Evolutionary conservation across 345 rosid species (phyloP).

Genomic region (Lenwebbia sp.): DNA sequence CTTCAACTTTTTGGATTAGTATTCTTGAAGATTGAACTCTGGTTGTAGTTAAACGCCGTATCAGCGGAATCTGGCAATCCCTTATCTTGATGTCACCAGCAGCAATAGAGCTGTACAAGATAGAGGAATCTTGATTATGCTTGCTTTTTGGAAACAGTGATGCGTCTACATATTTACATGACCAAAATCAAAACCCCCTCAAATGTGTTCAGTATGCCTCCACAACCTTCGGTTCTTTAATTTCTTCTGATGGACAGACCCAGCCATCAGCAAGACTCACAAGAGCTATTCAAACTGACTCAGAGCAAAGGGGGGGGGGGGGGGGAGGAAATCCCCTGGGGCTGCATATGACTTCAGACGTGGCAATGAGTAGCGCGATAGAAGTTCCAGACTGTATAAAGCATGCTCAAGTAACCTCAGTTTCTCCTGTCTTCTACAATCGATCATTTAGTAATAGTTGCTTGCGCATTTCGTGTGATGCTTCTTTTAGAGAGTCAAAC

Average conservation of each 20-base stretch:
- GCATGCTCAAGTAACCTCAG: background rate
- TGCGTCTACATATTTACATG: background rate
- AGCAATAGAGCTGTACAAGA: background rate
- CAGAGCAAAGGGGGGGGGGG: background rate
- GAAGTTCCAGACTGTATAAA: background rate
- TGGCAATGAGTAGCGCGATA: background rate
- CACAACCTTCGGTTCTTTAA: background rate
- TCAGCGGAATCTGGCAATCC: background rate
- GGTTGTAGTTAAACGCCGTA: background rate
- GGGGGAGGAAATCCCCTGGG: background rate
- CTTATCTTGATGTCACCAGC: background rate
- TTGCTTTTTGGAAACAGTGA: background rate
- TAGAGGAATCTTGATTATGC: background rate
- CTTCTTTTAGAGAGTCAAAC: slow-evolving; percentile 28
- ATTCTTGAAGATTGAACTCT: background rate
- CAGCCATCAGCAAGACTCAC: background rate
- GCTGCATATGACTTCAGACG: background rate
- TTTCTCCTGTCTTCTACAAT: background rate
- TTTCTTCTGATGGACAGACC: background rate
- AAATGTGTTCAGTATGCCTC: background rate
- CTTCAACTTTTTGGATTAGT: background rate
- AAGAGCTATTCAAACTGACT: background rate
- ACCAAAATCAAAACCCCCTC: background rate
- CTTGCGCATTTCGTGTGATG: background rate
- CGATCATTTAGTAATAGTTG: background rate